A percentile compares a stretch with the other conserved stretches of the same genome.
Evolutionary conservation across 2,329 filamentous ascomycete genomes (phyloP).

Genomic region (Colletotrichum lupini): DNA sequence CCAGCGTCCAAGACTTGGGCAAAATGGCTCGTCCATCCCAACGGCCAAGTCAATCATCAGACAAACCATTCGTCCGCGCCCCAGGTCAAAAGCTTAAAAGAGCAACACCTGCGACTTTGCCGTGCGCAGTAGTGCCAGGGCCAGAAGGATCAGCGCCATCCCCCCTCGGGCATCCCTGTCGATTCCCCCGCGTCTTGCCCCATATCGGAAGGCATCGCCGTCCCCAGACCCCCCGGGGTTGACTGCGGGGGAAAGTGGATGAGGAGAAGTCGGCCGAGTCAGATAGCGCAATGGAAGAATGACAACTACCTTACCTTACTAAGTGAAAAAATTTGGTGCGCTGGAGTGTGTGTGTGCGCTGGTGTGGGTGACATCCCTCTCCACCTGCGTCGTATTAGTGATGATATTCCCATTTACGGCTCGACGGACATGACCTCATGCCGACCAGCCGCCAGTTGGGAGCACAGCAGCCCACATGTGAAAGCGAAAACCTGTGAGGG

Average conservation of each 20-base stretch:
- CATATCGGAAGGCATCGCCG: slow-evolving; percentile 27
- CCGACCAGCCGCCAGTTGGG: slow-evolving; percentile 13
- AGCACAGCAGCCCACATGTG: slow-evolving; percentile 11
- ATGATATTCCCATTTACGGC: slow-evolving; percentile 16
- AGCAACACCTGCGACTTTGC: slow-evolving; percentile 12
- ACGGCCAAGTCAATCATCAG: neutral
- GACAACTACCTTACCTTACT: neutral
- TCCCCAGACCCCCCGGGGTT: slow-evolving; percentile 9
- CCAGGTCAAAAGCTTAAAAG: slow-evolving; percentile 19
- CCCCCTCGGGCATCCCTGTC: slow-evolving; percentile 13
- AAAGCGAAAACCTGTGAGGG: neutral
- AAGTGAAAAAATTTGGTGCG: neutral
- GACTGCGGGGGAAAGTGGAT: slow-evolving; percentile 22
- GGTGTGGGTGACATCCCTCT: slow-evolving; percentile 28
- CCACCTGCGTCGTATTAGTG: slow-evolving; percentile 22
- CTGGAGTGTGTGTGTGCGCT: neutral
- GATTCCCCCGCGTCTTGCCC: slow-evolving; percentile 32
- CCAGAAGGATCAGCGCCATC: slow-evolving; percentile 20
- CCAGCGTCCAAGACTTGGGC: neutral
- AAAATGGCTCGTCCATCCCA: neutral
- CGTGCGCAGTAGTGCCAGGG: slow-evolving; percentile 14
- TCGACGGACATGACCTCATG: slow-evolving; percentile 24
- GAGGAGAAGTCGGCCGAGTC: slow-evolving; percentile 1
- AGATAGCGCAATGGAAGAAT: neutral
- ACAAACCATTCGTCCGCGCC: slow-evolving; percentile 18